These are phyloP conservation scores for Penicillium sp. DNA, from an alignment of 2,329 filamentous ascomycete genomes.

Conservation along the genomic window DNA sequence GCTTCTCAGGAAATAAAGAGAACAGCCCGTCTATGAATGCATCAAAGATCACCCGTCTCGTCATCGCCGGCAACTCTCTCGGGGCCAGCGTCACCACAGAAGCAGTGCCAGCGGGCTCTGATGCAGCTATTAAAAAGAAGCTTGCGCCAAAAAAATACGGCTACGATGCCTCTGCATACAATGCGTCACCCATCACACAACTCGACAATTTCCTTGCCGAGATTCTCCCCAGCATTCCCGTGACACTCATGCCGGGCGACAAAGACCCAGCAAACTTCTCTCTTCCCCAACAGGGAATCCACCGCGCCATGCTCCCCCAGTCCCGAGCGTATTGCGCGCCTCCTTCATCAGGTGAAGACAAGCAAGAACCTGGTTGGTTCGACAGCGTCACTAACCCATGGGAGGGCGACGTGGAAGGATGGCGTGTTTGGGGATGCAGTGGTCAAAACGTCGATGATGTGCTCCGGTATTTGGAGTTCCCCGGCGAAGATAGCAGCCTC, in stretches of 20 bases:
- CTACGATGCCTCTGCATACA: conserved; percentile 86
- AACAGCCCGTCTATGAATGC: conserved; percentile 47
- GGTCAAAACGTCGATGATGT: conserved; percentile 94
- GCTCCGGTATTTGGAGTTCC: conserved; percentile 75
- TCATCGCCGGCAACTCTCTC: conserved; percentile 91
- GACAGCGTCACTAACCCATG: conserved; percentile 90
- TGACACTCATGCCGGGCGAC: conserved; percentile 83
- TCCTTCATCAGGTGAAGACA: conserved; percentile 33
- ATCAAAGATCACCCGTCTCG: conserved; percentile 71
- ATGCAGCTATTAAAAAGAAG: conserved; percentile 41
- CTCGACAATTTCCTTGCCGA: conserved; percentile 80
- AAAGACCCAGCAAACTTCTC: conserved; percentile 85
- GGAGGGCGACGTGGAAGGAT: conserved; percentile 87
- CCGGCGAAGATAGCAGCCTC: conserved; percentile 27
- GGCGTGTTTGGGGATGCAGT: conserved; percentile 79
- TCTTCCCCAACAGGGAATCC: conserved; percentile 89
- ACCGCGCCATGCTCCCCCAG: conserved; percentile 83
- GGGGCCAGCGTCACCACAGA: conserved; percentile 39
- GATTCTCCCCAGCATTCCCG: conserved; percentile 78
- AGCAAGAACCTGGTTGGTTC: conserved; percentile 66
- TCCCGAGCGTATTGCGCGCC: conserved; percentile 63
- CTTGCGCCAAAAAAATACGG: conserved; percentile 76
- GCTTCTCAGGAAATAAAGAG: conserved; percentile 45
- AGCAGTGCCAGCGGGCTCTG: conserved; percentile 41
- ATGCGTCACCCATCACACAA: conserved; percentile 76